phyloP scores from a whole-genome alignment of 2,329 filamentous ascomycete genomes.

The Sphaerulina populicola region DNA sequence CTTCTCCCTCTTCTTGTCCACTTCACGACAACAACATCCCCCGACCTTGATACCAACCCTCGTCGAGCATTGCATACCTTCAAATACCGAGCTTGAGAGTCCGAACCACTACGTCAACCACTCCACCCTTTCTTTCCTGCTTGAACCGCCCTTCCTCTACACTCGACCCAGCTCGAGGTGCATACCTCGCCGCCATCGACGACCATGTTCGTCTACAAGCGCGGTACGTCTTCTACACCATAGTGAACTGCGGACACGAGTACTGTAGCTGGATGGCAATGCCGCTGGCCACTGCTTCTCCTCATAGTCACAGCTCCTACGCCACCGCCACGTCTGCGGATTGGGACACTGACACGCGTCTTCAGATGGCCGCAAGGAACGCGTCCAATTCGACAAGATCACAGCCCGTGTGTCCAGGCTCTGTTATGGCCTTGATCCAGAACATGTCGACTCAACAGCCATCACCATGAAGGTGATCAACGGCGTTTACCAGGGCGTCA shows the following conservation, averaged over 20 bases:
- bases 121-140: slow-evolving; percentile 6
- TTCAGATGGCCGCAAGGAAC: slow-evolving; percentile 96
- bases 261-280: background rate
- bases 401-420: slow-evolving; percentile 94
- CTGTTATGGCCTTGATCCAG: slow-evolving; percentile 93
- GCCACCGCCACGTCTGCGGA: background rate
- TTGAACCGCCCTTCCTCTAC: slow-evolving; percentile 8
- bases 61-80: slow-evolving; percentile 15
- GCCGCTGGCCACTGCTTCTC: slow-evolving; percentile 7
- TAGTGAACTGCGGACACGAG: background rate
- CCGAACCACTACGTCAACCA: slow-evolving; percentile 5
- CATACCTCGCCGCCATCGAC: slow-evolving; percentile 23
- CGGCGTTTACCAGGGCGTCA: slow-evolving; percentile 97
- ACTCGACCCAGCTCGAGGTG: slow-evolving; percentile 18
- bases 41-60: slow-evolving; percentile 1
- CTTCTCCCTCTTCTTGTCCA: slow-evolving; percentile 10
- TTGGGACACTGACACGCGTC: slow-evolving; percentile 18
- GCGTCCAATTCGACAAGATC: slow-evolving; percentile 99
- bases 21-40: slow-evolving; percentile 9
- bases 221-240: slow-evolving; percentile 40
- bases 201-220: slow-evolving; percentile 56
- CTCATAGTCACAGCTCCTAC: slow-evolving; percentile 11
- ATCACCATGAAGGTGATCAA: slow-evolving; percentile 99
- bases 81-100: slow-evolving; percentile 15
- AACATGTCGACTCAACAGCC: slow-evolving; percentile 92